Evolutionary conservation across 1,284 basidiomycete genomes (phyloP).

Genomic region (Pterulicium gracile): DNA sequence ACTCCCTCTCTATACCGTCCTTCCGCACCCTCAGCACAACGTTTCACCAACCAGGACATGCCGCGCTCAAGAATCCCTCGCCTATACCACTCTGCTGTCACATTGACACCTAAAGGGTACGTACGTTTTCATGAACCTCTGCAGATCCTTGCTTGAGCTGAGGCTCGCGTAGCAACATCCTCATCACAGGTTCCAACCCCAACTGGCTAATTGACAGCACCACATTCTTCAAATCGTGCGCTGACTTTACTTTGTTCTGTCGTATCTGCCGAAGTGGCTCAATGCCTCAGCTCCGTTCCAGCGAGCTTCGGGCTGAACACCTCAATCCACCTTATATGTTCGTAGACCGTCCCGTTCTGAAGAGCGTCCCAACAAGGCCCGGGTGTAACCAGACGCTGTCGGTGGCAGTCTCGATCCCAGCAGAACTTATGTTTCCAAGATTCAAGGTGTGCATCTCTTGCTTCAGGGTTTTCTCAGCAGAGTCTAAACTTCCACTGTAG

Average conservation of each 20-base stretch:
- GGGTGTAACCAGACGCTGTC: neutral
- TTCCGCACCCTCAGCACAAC: neutral
- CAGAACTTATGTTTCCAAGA: neutral
- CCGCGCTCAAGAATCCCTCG: neutral
- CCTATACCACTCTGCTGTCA: neutral
- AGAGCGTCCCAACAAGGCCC: neutral
- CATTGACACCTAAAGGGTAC: neutral
- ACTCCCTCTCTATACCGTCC: neutral
- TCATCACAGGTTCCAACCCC: constrained; percentile 1
- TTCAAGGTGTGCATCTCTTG: neutral
- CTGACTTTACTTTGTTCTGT: neutral
- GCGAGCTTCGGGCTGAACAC: neutral
- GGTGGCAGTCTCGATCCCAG: neutral
- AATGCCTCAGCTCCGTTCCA: neutral
- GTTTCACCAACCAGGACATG: neutral
- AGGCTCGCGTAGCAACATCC: neutral
- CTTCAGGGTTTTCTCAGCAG: neutral
- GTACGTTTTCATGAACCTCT: neutral
- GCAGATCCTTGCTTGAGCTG: neutral
- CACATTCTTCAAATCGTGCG: neutral
- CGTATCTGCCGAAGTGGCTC: too few relatives aligned
- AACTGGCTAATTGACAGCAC: neutral
- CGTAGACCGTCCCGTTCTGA: neutral
- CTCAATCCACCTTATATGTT: neutral
- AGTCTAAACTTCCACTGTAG: neutral